Evolutionary conservation across 2,329 filamentous ascomycete species (phyloP).

Genomic region (Colletotrichum sp.): DNA sequence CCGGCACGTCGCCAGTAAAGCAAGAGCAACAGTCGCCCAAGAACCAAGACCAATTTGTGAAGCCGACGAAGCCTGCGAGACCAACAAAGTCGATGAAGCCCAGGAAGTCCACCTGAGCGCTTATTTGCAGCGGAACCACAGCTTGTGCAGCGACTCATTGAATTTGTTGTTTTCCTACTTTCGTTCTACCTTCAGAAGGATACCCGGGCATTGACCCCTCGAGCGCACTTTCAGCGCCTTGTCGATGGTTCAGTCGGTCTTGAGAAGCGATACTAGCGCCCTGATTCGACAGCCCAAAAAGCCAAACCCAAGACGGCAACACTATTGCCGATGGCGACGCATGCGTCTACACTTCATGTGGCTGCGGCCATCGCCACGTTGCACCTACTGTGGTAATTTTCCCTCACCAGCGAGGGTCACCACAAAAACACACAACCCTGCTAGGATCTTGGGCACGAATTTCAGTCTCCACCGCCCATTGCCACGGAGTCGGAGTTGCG

Average conservation of each 20-base stretch:
- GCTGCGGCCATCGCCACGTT: conserved; percentile 8
- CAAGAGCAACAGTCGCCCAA: neutral
- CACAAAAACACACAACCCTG: neutral
- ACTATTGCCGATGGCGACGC: neutral
- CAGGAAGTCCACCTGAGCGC: neutral
- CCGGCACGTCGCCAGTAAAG: neutral
- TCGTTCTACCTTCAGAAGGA: neutral
- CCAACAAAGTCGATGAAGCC: neutral
- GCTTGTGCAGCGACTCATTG: neutral
- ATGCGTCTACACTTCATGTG: neutral
- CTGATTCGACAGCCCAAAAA: neutral
- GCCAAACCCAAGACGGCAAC: neutral
- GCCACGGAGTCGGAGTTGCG: neutral
- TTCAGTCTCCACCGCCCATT: neutral
- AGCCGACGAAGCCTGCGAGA: conserved; percentile 3
- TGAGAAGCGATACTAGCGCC: neutral
- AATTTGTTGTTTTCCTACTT: neutral
- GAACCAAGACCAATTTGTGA: neutral
- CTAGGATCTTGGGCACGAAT: neutral
- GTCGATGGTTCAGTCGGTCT: neutral
- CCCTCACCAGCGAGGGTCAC: neutral
- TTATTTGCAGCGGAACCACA: neutral
- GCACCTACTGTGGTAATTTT: neutral
- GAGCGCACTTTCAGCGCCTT: neutral
- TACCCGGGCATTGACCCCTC: neutral